Conservation (phyloP, 2,329 filamentous ascomycete genomes). For the Camillea tinctor region DNA sequence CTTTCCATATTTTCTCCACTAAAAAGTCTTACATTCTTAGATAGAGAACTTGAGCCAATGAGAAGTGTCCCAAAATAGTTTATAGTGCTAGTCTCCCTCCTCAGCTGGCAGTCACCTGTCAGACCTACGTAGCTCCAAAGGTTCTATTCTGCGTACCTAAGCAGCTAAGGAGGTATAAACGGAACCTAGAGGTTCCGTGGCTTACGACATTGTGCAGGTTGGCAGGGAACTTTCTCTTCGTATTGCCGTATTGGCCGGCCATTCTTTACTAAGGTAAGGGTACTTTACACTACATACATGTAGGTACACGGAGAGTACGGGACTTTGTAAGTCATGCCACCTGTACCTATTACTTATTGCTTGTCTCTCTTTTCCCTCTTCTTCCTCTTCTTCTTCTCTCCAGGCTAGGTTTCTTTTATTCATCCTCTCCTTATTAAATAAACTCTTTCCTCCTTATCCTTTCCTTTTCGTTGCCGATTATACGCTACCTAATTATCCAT, state of each 20-base stretch:
- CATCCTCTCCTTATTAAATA: too few relatives aligned
- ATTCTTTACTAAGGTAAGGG: too few relatives aligned
- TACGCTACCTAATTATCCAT: background rate
- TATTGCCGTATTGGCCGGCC: background rate
- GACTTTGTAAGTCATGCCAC: background rate
- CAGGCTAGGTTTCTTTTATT: too few relatives aligned
- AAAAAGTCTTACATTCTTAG: background rate
- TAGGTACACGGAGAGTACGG: background rate
- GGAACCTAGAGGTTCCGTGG: conserved; percentile 20
- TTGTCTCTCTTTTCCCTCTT: background rate
- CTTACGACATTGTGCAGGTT: background rate
- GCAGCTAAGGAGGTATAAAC: too few relatives aligned
- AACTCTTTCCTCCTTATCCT: too few relatives aligned
- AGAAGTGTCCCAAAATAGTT: background rate
- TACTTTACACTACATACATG: too few relatives aligned
- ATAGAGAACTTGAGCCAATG: background rate
- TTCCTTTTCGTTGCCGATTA: too few relatives aligned
- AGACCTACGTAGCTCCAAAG: background rate
- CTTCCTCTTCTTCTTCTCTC: background rate
- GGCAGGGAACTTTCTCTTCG: conserved; percentile 2
- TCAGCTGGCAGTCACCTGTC: background rate
- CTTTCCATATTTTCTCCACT: too few relatives aligned
- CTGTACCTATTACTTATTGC: background rate
- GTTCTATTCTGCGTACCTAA: too few relatives aligned
- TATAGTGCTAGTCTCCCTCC: background rate